A percentile compares a stretch with the other conserved stretches of the same genome.
phyloP scores from a whole-genome alignment of 192 early-diverging fungal species.

The Podila epigama region DNA sequence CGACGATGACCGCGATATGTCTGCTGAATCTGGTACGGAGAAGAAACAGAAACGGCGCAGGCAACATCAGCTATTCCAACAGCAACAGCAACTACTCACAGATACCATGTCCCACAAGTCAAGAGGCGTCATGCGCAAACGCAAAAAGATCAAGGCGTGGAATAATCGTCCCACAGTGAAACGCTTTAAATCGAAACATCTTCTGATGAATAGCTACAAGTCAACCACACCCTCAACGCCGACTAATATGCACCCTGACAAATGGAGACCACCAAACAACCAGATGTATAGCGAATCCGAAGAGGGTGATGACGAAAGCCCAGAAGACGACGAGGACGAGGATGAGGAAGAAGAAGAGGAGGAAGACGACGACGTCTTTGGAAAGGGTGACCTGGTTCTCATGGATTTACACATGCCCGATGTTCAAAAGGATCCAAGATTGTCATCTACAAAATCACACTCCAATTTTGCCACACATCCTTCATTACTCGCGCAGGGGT shows the following conservation, averaged over 20 bases:
- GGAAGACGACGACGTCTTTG: constrained; percentile 45
- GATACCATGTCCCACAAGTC: constrained; percentile 41
- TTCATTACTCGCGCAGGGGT: constrained; percentile 13
- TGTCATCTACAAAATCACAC: constrained; percentile 20
- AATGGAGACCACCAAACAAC: constrained; percentile 42
- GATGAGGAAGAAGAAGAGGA: constrained; percentile 44
- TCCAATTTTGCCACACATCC: constrained; percentile 22
- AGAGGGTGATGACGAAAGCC: constrained; percentile 38
- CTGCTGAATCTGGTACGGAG: constrained; percentile 26
- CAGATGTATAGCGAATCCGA: constrained; percentile 44
- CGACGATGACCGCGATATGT: constrained; percentile 43
- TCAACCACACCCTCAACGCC: constrained; percentile 15
- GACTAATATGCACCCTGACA: constrained; percentile 35
- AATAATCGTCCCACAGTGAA: constrained; percentile 45
- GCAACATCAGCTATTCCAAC: constrained; percentile 31
- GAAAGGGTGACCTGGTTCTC: constrained; percentile 43
- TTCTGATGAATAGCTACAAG: constrained; percentile 42
- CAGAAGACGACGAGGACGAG: not conserved
- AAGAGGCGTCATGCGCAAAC: constrained; percentile 36
- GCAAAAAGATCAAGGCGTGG: constrained; percentile 40
- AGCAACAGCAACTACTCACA: constrained; percentile 35
- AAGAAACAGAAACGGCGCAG: constrained; percentile 42
- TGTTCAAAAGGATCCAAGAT: constrained; percentile 18
- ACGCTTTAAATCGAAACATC: constrained; percentile 45
- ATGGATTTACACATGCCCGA: constrained; percentile 50